Evolutionary conservation across 2,329 filamentous ascomycete species (phyloP).

Genomic region (Cordyceps farinosa): DNA sequence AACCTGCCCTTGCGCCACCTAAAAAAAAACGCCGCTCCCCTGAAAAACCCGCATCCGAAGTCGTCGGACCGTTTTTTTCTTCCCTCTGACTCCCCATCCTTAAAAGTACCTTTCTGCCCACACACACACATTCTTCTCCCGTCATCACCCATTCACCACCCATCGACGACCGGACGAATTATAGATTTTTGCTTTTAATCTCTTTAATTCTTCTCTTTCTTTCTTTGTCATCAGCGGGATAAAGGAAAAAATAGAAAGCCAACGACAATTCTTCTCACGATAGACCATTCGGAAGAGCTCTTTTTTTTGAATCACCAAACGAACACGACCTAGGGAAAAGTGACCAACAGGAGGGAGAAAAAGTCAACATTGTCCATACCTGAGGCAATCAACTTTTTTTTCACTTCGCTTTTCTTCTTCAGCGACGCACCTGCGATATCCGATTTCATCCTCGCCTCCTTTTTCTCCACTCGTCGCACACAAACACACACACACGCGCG

Average conservation of each 20-base stretch:
- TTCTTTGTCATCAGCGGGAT: not conserved
- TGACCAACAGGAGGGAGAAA: not conserved
- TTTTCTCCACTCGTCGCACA: not conserved
- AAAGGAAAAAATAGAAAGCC: not conserved
- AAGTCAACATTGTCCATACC: not conserved
- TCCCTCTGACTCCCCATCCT: not conserved
- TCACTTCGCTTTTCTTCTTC: not conserved
- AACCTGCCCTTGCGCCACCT: constrained; percentile 6
- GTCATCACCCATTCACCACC: not conserved
- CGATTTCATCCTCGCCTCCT: not conserved
- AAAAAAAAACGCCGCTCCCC: constrained; percentile 13
- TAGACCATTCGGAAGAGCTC: not conserved
- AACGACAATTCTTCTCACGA: not conserved
- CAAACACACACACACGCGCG: constrained; percentile 26
- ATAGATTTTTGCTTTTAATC: constrained; percentile 13
- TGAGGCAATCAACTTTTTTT: not conserved
- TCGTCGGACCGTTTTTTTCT: constrained; percentile 1
- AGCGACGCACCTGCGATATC: not conserved
- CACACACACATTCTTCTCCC: not conserved
- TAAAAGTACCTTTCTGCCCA: constrained; percentile 2
- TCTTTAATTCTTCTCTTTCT: not conserved
- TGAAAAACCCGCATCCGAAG: constrained; percentile 21
- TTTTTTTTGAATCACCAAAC: not conserved
- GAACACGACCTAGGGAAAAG: not conserved
- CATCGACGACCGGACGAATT: constrained; percentile 4